Percentiles rank a stretch among this genome's conserved stretches.
phyloP scores from a whole-genome alignment of 192 early-diverging fungal species.

The Dimargaris verticillata region DNA sequence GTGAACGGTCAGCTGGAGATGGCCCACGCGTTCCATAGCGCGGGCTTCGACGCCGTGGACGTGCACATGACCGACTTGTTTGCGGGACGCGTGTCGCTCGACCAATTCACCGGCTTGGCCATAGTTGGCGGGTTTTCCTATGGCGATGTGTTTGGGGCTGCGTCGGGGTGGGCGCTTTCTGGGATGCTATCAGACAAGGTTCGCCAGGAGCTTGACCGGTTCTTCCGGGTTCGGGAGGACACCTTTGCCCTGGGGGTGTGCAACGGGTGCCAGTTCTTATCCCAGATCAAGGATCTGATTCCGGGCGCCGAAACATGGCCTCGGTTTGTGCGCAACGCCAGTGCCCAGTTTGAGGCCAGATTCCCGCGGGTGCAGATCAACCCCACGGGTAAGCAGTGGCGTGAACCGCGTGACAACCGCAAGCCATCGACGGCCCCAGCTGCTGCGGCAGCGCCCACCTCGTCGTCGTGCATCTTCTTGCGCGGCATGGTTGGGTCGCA shows the following conservation, averaged over 20 bases:
- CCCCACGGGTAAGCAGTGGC: slow-evolving; percentile 10
- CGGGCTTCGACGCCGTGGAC: slow-evolving; percentile 89
- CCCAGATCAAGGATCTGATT: slow-evolving; percentile 68
- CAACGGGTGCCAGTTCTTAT: slow-evolving; percentile 98
- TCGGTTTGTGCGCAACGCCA: slow-evolving; percentile 74
- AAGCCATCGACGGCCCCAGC: not conserved
- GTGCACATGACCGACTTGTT: slow-evolving; percentile 98
- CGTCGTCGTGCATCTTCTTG: slow-evolving; percentile 55
- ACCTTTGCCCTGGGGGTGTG: slow-evolving; percentile 96
- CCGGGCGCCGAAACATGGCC: slow-evolving; percentile 84
- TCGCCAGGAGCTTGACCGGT: slow-evolving; percentile 54
- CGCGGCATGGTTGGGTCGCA: slow-evolving; percentile 76
- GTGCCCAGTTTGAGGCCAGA: slow-evolving; percentile 93
- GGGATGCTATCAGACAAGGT: slow-evolving; percentile 58
- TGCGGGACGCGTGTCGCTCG: slow-evolving; percentile 36
- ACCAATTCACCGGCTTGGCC: slow-evolving; percentile 70
- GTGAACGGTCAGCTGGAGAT: slow-evolving; percentile 91
- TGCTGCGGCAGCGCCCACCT: slow-evolving; percentile 13
- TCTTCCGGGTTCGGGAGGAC: slow-evolving; percentile 65
- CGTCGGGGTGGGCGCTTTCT: slow-evolving; percentile 90
- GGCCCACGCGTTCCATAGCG: slow-evolving; percentile 82
- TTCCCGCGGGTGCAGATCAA: slow-evolving; percentile 59
- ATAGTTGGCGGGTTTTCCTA: slow-evolving; percentile 97
- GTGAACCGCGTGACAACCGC: not conserved
- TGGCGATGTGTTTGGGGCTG: slow-evolving; percentile 98